A percentile compares a stretch with the other conserved stretches of the same genome.
These are phyloP conservation scores for Penicillium sclerotigenum DNA, from an alignment of 2,329 filamentous ascomycete species.

Conservation along the genomic window DNA sequence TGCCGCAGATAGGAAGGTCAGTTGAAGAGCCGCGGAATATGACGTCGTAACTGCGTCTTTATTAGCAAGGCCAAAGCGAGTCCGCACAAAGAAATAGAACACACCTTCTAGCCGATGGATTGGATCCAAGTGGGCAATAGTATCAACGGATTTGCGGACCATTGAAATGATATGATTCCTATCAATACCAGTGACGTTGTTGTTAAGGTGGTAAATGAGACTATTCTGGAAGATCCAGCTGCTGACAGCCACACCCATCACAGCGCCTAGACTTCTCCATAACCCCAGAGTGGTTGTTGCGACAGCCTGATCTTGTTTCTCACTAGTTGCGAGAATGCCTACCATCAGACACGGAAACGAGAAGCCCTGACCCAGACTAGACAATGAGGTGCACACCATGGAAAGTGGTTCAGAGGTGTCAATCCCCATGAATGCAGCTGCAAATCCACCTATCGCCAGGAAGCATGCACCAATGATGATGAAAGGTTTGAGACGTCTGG, in stretches of 20 bases:
- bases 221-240: slow-evolving; percentile 72
- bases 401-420: slow-evolving; percentile 54
- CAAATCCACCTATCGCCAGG: slow-evolving; percentile 51
- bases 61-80: slow-evolving; percentile 15
- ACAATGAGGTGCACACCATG: slow-evolving; percentile 56
- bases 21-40: slow-evolving; percentile 36
- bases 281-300: slow-evolving; percentile 68
- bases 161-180: slow-evolving; percentile 53
- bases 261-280: slow-evolving; percentile 68
- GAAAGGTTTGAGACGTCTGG: slow-evolving; percentile 59
- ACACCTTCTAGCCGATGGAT: slow-evolving; percentile 49
- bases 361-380: slow-evolving; percentile 60
- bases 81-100: background rate
- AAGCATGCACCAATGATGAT: slow-evolving; percentile 51
- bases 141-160: slow-evolving; percentile 51
- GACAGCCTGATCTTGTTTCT: slow-evolving; percentile 63
- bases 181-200: slow-evolving; percentile 57
- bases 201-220: slow-evolving; percentile 58
- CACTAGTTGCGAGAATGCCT: slow-evolving; percentile 58
- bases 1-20: slow-evolving; percentile 40
- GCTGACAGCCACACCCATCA: slow-evolving; percentile 69
- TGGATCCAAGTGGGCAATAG: slow-evolving; percentile 46
- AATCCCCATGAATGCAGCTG: slow-evolving; percentile 51
- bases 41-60: slow-evolving; percentile 33
- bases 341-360: slow-evolving; percentile 64